Evolutionary conservation across 2,329 filamentous ascomycete species (phyloP), one percentile per base, ranked within the genome.

Genomic region (Aspergillus fischeri): DNA sequence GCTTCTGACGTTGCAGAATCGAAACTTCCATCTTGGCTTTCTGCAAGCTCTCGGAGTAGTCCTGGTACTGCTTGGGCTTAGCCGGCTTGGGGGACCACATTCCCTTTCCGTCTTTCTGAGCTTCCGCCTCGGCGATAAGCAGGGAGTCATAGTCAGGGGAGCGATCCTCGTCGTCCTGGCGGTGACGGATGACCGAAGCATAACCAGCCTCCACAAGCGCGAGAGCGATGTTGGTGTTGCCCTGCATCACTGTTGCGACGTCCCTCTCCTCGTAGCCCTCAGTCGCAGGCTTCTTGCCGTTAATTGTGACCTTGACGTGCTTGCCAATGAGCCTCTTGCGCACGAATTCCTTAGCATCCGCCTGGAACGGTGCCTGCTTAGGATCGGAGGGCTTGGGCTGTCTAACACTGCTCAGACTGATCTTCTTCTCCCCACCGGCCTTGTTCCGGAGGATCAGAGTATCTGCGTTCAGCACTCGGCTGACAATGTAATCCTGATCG

Each of bases 311-410:
- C 73, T 89, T 90, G 63, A 97, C 91, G 64, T 96, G 91, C 81
- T 99, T 99, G 60, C 92, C 94, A 69, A 99, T 99, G 32, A 97
- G 76, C 74, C 88, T 91, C 81, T 96, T 96, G 55, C 94, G 87
- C 62, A 97, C 75, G 71, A 93, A 97, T 73, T 99, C 94, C 80
- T 99, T 99, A 32, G 94, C 93, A 71, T 97, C 93, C 11, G 94
- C 89, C 64, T 86, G 84, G 80, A 93, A 99, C 0, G 92, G 91
- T 44, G 90, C 84, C 75, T 97, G 93, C 56, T 91, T 88, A 21
- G 90, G 84, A 73, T 97, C 93, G 50, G 86, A 88, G 3, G 89
- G 84, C 70, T 96, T 92, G n/a, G 94, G 94, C 56, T 94, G 93
- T 60, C 94, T 88, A 58, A 97, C 85, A 72, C 93, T 97, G 80